Percentiles rank a stretch among this genome's conserved stretches.
Evolutionary conservation across 176 grass and related monocot species (phyloP).

Genomic region (Zoysia japonica): DNA sequence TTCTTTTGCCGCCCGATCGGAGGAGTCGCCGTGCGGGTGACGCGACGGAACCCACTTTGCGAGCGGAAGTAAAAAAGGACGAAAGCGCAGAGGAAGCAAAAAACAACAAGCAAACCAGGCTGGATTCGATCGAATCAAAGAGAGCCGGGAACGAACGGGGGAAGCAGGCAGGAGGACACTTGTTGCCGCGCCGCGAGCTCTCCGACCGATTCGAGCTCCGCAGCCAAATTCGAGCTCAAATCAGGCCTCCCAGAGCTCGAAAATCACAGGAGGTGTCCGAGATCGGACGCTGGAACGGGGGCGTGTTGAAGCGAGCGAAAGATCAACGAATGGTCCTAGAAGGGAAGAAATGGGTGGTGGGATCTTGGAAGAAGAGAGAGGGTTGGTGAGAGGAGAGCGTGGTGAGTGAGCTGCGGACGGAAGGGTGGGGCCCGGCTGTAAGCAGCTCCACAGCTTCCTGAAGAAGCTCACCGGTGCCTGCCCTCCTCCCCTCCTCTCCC

Average conservation of each 20-base stretch:
- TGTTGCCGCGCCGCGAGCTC: slow-evolving; percentile 44
- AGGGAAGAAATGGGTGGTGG: slow-evolving; percentile 22
- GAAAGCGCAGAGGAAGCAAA: neutral
- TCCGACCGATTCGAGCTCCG: slow-evolving; percentile 20
- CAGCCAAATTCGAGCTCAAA: slow-evolving; percentile 28
- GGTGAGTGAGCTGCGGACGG: too few relatives aligned
- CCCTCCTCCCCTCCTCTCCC: slow-evolving; percentile 19
- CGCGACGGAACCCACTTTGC: slow-evolving; percentile 72
- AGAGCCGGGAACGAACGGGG: slow-evolving; percentile 31
- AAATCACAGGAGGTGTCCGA: too few relatives aligned
- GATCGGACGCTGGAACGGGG: slow-evolving; percentile 11
- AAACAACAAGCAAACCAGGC: slow-evolving; percentile 15
- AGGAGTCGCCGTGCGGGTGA: slow-evolving; percentile 46
- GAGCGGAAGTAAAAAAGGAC: neutral
- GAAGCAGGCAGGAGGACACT: slow-evolving; percentile 29
- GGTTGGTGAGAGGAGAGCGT: neutral
- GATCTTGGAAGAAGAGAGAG: slow-evolving; percentile 55
- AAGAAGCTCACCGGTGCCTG: too few relatives aligned
- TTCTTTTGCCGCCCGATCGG: slow-evolving; percentile 19
- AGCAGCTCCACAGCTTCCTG: too few relatives aligned
- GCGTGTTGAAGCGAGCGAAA: slow-evolving; percentile 38
- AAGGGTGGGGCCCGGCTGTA: too few relatives aligned
- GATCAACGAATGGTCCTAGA: slow-evolving; percentile 58
- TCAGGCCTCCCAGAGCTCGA: neutral
- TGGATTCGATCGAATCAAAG: slow-evolving; percentile 72